Conservation (phyloP, 2,329 filamentous ascomycete species). For the Botrytis aclada region DNA sequence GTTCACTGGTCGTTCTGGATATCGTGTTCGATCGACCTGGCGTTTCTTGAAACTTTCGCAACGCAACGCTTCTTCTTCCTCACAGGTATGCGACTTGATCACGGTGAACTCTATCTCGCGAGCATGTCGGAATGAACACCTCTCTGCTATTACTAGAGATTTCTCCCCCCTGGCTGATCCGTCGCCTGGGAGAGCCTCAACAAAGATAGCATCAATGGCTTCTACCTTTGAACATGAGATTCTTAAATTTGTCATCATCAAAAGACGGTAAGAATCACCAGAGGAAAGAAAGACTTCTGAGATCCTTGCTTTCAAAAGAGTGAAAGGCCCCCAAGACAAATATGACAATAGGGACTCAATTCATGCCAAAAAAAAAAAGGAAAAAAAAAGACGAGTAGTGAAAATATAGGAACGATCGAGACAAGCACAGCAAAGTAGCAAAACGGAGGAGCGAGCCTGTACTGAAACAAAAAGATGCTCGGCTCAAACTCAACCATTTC, state of each 20-base stretch:
- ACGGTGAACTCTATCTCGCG: not conserved
- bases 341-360: not conserved
- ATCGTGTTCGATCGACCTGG: not conserved
- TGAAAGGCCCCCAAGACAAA: rapidly evolving
- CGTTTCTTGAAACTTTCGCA: not conserved
- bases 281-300: not conserved
- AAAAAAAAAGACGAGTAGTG: not conserved
- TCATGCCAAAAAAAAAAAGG: too few relatives aligned
- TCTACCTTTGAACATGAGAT: rapidly evolving
- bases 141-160: rapidly evolving
- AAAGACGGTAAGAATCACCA: not conserved
- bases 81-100: not conserved
- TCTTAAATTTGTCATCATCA: not conserved
- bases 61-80: not conserved
- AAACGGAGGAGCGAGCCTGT: not conserved
- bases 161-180: rapidly evolving
- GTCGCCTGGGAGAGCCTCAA: not conserved
- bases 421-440: not conserved
- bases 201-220: not conserved
- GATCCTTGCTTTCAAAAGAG: not conserved
- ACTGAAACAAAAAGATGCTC: not conserved
- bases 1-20: not conserved
- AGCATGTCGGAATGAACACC: not conserved
- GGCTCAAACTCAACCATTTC: not conserved
- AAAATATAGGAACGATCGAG: not conserved